A percentile compares a stretch with the other conserved stretches of the same genome.
phyloP scores from a whole-genome alignment of 331 rosid species.

The Cydonia oblonga region DNA sequence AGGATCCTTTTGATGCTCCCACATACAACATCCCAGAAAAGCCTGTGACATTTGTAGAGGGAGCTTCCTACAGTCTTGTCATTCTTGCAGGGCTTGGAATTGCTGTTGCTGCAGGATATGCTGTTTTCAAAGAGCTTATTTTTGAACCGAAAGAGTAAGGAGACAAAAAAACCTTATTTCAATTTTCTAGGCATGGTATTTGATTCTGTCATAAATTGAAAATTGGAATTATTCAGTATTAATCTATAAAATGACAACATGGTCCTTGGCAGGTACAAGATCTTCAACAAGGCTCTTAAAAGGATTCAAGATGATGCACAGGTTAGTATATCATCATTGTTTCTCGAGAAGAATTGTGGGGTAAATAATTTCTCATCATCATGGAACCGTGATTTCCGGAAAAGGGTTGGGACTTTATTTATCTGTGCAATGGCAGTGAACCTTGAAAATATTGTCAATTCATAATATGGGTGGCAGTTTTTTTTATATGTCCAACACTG shows the following conservation, averaged over 20 bases:
- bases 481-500: neutral
- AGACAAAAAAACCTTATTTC: neutral
- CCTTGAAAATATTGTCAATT: neutral
- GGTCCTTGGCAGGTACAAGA: conserved; percentile 55
- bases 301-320: conserved; percentile 85
- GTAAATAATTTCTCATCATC: neutral
- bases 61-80: conserved; percentile 79
- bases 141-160: conserved; percentile 89
- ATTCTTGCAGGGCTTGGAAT: conserved; percentile 87
- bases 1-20: conserved; percentile 78
- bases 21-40: conserved; percentile 93
- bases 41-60: conserved; percentile 88
- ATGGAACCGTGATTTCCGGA: neutral
- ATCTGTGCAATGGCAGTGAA: neutral
- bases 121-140: conserved; percentile 89
- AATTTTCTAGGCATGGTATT: neutral
- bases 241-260: conserved; percentile 3
- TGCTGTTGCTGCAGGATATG: conserved; percentile 87
- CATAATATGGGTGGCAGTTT: neutral
- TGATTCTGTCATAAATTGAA: neutral
- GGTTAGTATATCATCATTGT: conserved; percentile 31
- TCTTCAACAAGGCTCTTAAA: conserved; percentile 73
- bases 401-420: neutral
- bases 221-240: neutral
- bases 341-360: neutral